These are phyloP conservation scores for Solanum medicagineum DNA, from an alignment of 257 asterid species.

Conservation along the genomic window DNA sequence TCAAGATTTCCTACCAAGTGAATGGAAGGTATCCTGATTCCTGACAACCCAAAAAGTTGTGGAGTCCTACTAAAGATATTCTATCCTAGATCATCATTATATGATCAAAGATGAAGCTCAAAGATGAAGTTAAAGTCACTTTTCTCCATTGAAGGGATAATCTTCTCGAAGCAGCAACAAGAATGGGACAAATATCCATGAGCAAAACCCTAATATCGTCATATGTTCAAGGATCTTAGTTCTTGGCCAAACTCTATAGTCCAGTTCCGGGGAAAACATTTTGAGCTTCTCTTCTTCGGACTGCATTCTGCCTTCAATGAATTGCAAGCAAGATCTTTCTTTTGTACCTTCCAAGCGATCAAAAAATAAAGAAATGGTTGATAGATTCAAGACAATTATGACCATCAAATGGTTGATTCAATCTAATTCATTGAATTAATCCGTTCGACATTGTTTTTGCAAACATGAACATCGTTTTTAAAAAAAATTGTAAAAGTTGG, in stretches of 20 bases:
- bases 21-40: not conserved
- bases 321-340: not conserved
- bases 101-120: not conserved
- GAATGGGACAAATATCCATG: not conserved
- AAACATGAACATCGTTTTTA: not conserved
- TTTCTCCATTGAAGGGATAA: not conserved
- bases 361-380: not conserved
- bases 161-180: not conserved
- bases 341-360: not conserved
- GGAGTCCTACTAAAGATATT: not conserved
- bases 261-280: not conserved
- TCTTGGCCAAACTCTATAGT: not conserved
- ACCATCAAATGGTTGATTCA: not conserved
- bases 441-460: not conserved
- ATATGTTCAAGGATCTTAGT: not conserved
- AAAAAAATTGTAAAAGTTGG: not conserved
- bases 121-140: not conserved
- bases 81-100: not conserved
- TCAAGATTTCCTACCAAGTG: not conserved
- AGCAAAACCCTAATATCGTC: not conserved
- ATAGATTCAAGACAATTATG: not conserved
- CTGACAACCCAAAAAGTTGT: not conserved
- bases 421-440: not conserved
- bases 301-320: not conserved
- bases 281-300: not conserved